Base-by-base conservation (phyloP, 176 grass and related monocot genomes). In the Paspalum vaginatum region DNA sequence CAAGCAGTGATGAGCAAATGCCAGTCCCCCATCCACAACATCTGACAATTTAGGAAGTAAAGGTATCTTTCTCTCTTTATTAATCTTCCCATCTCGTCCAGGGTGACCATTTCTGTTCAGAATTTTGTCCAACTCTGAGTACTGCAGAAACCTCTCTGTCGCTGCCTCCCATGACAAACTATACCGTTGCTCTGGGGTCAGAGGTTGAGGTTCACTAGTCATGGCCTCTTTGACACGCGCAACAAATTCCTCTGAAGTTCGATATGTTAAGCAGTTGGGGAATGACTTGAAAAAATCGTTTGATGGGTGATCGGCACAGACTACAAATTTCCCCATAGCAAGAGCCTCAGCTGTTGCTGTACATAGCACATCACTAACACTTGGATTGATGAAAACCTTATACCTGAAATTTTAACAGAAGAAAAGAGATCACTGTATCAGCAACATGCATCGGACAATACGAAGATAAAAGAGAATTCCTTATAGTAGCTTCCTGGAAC, bases 291-390 rank as follows among this genome's bases (percentile, higher is more conserved):
- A 97, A 86, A 92, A 91, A 17, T 93, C 89, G 38, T 97, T 97
- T 86, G 94, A 94, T 65, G 91, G 94, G 86, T 97, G 94, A 85
- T 97, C 94, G 4, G 94, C 91, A 75, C 94, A 97, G 79, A 97
- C 81, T 64, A 94, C 94, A 85, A 97, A 94, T 73, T 97, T 97
- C 15, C 94, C 94, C 89, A 97, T 97, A 48, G 91, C 94, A 83
- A 94, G 89, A 72, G 94, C 94, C 85, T 97, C 91, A 38, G 94
- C 91, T 57, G 94, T 97, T 74, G 94, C 91, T 43, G 91, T 97
- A 75, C 94, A 97, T 42, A 97, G 79, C 25, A 97, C 94, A 81
- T 97, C 94, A 75, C 91, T 97, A 59, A 94, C 75, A 81, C 94
- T 94, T 21, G 94, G 91, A 81, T 97, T 97, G 65, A 97, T 77